Evolutionary conservation across 352 stramenopile genomes (phyloP).

Genomic region (Phytophthora tentaculata): DNA sequence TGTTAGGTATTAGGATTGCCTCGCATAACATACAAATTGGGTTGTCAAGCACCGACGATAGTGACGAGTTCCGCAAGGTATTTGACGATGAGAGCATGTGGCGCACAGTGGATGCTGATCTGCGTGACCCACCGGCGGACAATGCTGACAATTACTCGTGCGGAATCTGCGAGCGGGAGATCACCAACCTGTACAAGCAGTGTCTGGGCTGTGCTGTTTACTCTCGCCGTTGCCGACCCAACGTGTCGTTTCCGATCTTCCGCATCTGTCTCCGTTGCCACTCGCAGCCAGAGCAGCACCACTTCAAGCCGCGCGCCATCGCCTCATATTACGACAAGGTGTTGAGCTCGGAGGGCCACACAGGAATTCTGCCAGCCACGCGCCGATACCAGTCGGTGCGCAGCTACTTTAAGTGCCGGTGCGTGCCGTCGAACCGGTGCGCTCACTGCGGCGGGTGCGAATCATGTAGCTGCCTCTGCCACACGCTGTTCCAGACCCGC

Average conservation of each 20-base stretch:
- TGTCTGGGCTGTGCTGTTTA: constrained; percentile 82
- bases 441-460: constrained; percentile 79
- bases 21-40: constrained; percentile 65
- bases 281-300: constrained; percentile 71
- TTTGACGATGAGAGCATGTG: constrained; percentile 81
- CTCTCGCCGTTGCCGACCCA: constrained; percentile 55
- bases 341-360: constrained; percentile 79
- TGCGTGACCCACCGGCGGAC: constrained; percentile 42
- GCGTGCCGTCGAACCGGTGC: constrained; percentile 63
- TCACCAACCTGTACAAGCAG: constrained; percentile 89
- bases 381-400: constrained; percentile 69
- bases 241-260: constrained; percentile 73
- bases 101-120: constrained; percentile 67
- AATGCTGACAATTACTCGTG: constrained; percentile 62
- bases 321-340: constrained; percentile 72
- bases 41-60: constrained; percentile 68
- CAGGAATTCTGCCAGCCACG: constrained; percentile 62
- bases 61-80: constrained; percentile 72
- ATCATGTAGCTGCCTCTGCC: constrained; percentile 81
- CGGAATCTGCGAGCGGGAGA: constrained; percentile 71
- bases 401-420: constrained; percentile 80
- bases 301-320: constrained; percentile 70
- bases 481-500: constrained; percentile 89
- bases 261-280: constrained; percentile 78
- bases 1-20: too few species aligned